Base-by-base conservation (phyloP, 352 stramenopile species). In the Pythium oligandrum region DNA sequence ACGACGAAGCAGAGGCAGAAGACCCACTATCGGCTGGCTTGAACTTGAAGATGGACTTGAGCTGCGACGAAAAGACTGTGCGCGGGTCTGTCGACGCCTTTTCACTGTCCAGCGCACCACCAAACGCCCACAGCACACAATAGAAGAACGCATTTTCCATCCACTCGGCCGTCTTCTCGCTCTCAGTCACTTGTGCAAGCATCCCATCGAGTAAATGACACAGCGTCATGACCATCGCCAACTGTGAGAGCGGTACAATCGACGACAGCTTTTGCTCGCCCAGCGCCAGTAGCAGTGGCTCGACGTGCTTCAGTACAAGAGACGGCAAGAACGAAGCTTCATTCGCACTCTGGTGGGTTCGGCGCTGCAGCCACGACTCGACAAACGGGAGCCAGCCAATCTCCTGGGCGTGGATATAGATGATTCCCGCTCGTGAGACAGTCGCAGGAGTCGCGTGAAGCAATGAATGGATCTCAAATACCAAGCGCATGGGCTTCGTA, bases 381-480 rank as follows among this genome's bases (percentile, higher is more conserved):
- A 96, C 87, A 44, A 96, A 93, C 36, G 95, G 93, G 46, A 85
- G 77, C 93, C 93, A 98, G 1, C 94, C 95, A 54, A 98, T 86
- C 38, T 92, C 71, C 0, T 57, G 60, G 47, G 98, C 93, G 55
- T 98, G 97, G 40, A 99, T 95, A 67, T 97, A 98, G 46, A 99
- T 88, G 60, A 99, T 98, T 1, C 96, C 95, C 12, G 96, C 96
- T 17, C 96, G 78, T 6, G 92, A 98, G n/a, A 99, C 96, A 0
- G 96, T 99, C 6, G 95, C 95, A 9, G 95, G 95, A 1, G 95
- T 98, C 9, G 96, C 96, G 53, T 98, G 98, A 47, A 95, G 91
- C 4, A 99, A 70, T 12, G 92, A 98, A 59, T 97, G 95, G 36
- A 99, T 97, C 68, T 99, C 96, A 75, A 99, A 99, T 11, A 99